Conservation (phyloP, 768 basidiomycete species). For the Tricholoma matsutake region DNA sequence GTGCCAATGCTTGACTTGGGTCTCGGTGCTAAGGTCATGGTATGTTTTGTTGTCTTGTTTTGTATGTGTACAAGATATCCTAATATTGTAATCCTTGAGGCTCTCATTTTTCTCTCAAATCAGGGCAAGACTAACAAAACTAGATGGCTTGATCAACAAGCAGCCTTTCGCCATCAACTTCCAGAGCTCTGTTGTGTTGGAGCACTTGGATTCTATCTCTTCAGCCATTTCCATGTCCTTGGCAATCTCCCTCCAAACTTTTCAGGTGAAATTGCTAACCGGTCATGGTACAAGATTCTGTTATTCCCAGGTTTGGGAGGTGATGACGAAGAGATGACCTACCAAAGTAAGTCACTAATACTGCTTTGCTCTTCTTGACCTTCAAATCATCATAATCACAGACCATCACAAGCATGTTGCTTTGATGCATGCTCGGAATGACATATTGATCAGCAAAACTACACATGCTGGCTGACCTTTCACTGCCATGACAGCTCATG, state of each 20-base stretch:
- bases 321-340: slow-evolving; percentile 19
- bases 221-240: slow-evolving; percentile 28
- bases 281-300: slow-evolving; percentile 27
- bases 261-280: slow-evolving; percentile 23
- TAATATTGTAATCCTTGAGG: no score
- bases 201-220: slow-evolving; percentile 22
- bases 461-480: slow-evolving; percentile 25
- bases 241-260: slow-evolving; percentile 17
- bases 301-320: slow-evolving; percentile 19
- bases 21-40: slow-evolving; percentile 13
- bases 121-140: slow-evolving; percentile 30
- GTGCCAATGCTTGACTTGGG: slow-evolving; percentile 19
- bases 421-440: slow-evolving; percentile 19
- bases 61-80: no score
- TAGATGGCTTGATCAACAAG: slow-evolving; percentile 30
- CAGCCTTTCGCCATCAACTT: slow-evolving; percentile 23
- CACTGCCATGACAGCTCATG: slow-evolving; percentile 24
- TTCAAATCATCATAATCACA: no score
- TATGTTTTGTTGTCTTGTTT: slow-evolving; percentile 4
- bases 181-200: slow-evolving; percentile 14
- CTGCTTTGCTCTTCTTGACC: no score
- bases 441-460: slow-evolving; percentile 7
- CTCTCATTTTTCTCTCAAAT: slow-evolving; percentile 24
- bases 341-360: no score
- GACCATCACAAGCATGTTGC: slow-evolving; percentile 26